Evolutionary conservation across 371 early-diverging fungal species (phyloP).

Genomic region (Actinomortierella ambigua): DNA sequence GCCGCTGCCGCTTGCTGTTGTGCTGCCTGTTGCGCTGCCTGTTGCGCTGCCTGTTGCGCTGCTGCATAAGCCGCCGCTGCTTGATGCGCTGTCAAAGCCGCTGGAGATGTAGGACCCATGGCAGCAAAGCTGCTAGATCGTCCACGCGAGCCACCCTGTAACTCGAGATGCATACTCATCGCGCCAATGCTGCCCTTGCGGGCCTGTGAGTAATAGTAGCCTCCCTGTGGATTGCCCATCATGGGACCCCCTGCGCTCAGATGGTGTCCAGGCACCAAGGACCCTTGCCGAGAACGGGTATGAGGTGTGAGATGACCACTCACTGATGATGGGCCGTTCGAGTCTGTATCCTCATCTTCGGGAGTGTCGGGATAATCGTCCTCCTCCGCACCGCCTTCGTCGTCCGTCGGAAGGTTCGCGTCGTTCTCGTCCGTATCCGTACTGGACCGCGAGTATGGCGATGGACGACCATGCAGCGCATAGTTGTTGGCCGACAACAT

Average conservation of each 20-base stretch:
- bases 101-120: no score
- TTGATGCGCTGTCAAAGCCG: no score
- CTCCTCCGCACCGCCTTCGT: conserved; percentile 32
- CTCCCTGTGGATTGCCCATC: no score
- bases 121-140: no score
- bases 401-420: conserved; percentile 39
- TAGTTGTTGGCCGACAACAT: conserved; percentile 21
- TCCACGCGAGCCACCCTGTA: no score
- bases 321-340: no score
- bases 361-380: conserved; percentile 44
- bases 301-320: conserved; percentile 11
- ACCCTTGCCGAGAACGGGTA: conserved; percentile 29
- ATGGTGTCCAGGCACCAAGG: conserved; percentile 22
- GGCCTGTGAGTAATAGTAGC: conserved; percentile 9
- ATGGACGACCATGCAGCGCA: conserved; percentile 15
- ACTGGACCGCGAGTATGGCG: conserved; percentile 28
- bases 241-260: conserved; percentile 1
- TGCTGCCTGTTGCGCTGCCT: no score
- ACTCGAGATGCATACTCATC: conserved; percentile 13
- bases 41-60: no score
- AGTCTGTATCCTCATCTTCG: conserved; percentile 27
- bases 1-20: conserved; percentile 5
- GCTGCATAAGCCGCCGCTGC: no score
- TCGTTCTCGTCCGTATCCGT: conserved; percentile 44
- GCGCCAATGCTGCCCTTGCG: conserved; percentile 38